Evolutionary conservation across 371 early-diverging fungal genomes (phyloP), one percentile per base, ranked within the genome.

Genomic region (Mucor circinelloides): DNA sequence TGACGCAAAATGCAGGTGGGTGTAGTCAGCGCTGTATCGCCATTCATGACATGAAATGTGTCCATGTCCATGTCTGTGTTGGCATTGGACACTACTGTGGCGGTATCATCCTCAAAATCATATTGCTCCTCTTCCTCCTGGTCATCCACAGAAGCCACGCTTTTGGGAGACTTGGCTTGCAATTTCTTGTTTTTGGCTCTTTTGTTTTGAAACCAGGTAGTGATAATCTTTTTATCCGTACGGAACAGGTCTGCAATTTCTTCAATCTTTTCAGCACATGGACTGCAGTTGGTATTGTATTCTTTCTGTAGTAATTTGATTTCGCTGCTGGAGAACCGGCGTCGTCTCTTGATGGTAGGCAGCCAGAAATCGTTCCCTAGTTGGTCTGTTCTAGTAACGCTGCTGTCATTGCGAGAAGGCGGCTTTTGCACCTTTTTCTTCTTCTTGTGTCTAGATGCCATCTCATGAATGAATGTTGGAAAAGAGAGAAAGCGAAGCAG

Each of bases 121-220:
- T 52, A 13, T 12, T 23, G 15, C 8, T 27, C 12, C 2, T 52
- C 27, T 13, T 52, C 28, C 5, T 27, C 27, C 8, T 36, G 13
- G 13, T 36, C 8, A 6, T 36, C 36, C 13, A 36, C 36, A 2
- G 36, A 36, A 5, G 36, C 10, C 13, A 36, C 36, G 8, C 4
- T 50, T 12, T 3, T 6, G 12, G 50, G 50, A 23, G 50, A 25
- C 12, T 12, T 12, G 12, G 50, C 6, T 3, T 50, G 50, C 5
- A 50, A 25, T 25, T 50, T 50, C 50, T 73, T 77, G 36, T 72
- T 48, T 50, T 81, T 81, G 15, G 82, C 82, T n/a, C 82, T 70
- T 42, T 77, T 55, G 21, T 81, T 81, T 58, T 81, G 82, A 54
- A 81, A 81, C 82, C 82, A 81, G 1, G 82, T 81, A 0, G 75